A percentile compares a stretch with the other conserved stretches of the same genome.
Conservation (phyloP, 2,329 filamentous ascomycete genomes). For the Hawksworthiomyces lignivorus region DNA sequence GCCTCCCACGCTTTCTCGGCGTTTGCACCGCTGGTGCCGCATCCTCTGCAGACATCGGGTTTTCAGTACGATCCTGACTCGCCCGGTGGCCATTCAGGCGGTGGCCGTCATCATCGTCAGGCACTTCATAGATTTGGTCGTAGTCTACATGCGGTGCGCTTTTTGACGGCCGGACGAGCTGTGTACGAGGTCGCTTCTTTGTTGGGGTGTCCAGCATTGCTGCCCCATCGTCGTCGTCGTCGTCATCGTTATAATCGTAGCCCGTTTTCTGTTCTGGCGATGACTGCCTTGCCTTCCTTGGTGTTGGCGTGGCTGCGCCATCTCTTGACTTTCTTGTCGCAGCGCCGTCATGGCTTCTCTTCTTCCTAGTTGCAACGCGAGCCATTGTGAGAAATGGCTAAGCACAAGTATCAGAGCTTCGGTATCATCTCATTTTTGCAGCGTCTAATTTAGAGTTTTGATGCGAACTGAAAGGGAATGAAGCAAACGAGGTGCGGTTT, state of each 20-base stretch:
- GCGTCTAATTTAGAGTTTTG: no score
- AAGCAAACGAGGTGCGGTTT: no score
- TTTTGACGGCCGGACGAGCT: no score
- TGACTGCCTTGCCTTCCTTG: not conserved
- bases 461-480: no score
- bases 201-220: conserved; percentile 3
- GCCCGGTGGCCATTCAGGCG: not conserved
- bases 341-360: not conserved
- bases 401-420: no score
- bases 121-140: conserved; percentile 8
- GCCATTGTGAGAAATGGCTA: no score
- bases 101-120: conserved; percentile 1
- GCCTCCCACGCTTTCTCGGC: conserved; percentile 4
- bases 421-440: no score
- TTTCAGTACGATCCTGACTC: not conserved
- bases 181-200: not conserved
- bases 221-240: not conserved
- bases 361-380: not conserved
- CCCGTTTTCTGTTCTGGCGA: no score
- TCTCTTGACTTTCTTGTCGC: no score
- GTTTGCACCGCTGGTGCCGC: not conserved
- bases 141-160: not conserved
- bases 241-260: not conserved
- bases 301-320: not conserved
- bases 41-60: not conserved